Evolutionary conservation across 148 eudicot genomes (phyloP).

Genomic region (Nyssa sinensis): DNA sequence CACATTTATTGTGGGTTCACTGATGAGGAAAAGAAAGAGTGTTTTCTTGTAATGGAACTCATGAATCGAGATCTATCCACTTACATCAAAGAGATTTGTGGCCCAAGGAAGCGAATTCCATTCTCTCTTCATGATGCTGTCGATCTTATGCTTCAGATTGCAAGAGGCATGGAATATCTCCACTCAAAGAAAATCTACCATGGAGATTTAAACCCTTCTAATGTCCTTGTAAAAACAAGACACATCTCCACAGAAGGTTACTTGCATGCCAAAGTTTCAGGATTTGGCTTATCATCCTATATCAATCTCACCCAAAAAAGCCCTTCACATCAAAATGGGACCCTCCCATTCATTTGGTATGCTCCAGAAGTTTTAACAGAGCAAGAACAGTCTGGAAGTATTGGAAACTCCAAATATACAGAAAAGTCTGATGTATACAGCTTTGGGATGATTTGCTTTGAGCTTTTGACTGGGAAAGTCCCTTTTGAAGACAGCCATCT

Average conservation of each 20-base stretch:
- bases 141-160: constrained; percentile 82
- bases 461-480: constrained; percentile 73
- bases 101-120: constrained; percentile 50
- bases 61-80: constrained; percentile 61
- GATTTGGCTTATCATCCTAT: constrained; percentile 48
- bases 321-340: constrained; percentile 28
- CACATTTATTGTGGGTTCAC: constrained; percentile 52
- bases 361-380: constrained; percentile 67
- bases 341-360: constrained; percentile 56
- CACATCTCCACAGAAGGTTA: constrained; percentile 37
- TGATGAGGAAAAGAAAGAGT: constrained; percentile 67
- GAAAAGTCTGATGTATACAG: constrained; percentile 80
- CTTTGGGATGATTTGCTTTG: constrained; percentile 82
- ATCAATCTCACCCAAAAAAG: constrained; percentile 27
- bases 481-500: constrained; percentile 78
- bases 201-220: constrained; percentile 68
- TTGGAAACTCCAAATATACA: constrained; percentile 25
- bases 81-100: constrained; percentile 50
- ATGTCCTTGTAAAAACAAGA: constrained; percentile 50
- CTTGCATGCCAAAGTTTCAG: constrained; percentile 58
- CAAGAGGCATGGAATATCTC: constrained; percentile 88
- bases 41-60: constrained; percentile 66
- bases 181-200: constrained; percentile 67
- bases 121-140: constrained; percentile 55
- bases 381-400: constrained; percentile 38